These are phyloP conservation scores for Schoenoplectus triqueter DNA, from an alignment of 202 grass and related monocot species.

Conservation along the genomic window DNA sequence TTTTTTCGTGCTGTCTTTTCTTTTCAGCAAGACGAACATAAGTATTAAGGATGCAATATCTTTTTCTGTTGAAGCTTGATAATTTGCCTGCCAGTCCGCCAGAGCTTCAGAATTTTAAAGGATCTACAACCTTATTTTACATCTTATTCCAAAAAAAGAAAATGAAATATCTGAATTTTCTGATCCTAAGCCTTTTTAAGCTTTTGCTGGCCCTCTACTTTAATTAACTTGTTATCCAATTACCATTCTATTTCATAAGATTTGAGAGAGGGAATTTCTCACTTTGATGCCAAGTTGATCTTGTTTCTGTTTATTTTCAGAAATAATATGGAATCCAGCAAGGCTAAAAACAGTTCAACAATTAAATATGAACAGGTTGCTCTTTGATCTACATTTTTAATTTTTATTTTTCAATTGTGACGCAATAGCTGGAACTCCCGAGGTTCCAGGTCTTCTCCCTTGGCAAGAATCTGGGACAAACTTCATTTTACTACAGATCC, in stretches of 20 bases:
- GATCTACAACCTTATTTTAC: not conserved
- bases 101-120: not conserved
- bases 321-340: constrained; percentile 23
- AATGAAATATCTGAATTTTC: not conserved
- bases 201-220: not conserved
- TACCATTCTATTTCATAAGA: not conserved
- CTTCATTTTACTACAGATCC: not conserved
- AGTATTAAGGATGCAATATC: not conserved
- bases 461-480: not conserved
- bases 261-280: constrained; percentile 16
- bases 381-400: constrained; percentile 15
- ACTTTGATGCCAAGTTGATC: constrained; percentile 21
- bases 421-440: constrained; percentile 15
- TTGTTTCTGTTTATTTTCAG: constrained; percentile 31
- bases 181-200: not conserved
- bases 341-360: constrained; percentile 28
- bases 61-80: not conserved
- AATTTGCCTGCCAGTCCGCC: not conserved
- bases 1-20: not conserved
- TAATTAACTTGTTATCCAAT: constrained; percentile 12
- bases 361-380: constrained; percentile 39
- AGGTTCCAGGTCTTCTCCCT: constrained; percentile 17
- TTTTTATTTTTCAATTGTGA: constrained; percentile 26
- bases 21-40: not conserved
- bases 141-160: not conserved